A percentile compares a stretch with the other conserved stretches of the same genome.
phyloP scores from a whole-genome alignment of 179 eudicot species.

The Carnegiea gigantea region DNA sequence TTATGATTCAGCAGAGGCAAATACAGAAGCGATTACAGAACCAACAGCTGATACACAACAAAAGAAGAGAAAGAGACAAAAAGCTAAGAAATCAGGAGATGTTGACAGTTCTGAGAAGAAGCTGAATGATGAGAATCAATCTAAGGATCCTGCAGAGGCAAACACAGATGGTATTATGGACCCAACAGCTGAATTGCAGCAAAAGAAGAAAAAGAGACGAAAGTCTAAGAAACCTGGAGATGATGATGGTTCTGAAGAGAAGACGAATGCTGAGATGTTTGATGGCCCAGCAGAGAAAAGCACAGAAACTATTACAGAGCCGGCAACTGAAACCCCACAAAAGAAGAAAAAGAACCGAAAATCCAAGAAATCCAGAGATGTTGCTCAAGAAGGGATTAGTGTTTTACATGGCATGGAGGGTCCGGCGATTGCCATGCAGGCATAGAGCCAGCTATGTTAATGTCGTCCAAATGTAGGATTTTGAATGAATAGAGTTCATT shows the following conservation, averaged over 20 bases:
- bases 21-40: conserved; percentile 15
- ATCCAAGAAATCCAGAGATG: conserved; percentile 45
- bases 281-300: conserved; percentile 13
- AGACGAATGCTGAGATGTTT: background rate
- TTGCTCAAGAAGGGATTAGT: conserved; percentile 43
- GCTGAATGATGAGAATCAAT: background rate
- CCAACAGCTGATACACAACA: conserved; percentile 19
- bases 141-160: conserved; percentile 12
- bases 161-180: conserved; percentile 18
- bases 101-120: conserved; percentile 1
- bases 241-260: background rate
- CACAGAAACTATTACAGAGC: conserved; percentile 18
- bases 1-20: conserved; percentile 14
- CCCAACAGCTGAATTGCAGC: conserved; percentile 18
- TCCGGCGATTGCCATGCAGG: conserved; percentile 44
- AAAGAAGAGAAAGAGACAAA: conserved; percentile 60
- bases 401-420: conserved; percentile 32
- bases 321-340: conserved; percentile 18
- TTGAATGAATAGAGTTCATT: background rate
- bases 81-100: conserved; percentile 45
- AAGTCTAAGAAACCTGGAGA: conserved; percentile 51
- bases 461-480: background rate
- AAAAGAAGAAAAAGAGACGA: conserved; percentile 56
- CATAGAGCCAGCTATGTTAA: conserved; percentile 18
- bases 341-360: conserved; percentile 41